Evolutionary conservation across 1,139 yeast species (phyloP), one percentile per base, ranked within the genome.

Genomic region (Zygosaccharomyces pseudobailii): DNA sequence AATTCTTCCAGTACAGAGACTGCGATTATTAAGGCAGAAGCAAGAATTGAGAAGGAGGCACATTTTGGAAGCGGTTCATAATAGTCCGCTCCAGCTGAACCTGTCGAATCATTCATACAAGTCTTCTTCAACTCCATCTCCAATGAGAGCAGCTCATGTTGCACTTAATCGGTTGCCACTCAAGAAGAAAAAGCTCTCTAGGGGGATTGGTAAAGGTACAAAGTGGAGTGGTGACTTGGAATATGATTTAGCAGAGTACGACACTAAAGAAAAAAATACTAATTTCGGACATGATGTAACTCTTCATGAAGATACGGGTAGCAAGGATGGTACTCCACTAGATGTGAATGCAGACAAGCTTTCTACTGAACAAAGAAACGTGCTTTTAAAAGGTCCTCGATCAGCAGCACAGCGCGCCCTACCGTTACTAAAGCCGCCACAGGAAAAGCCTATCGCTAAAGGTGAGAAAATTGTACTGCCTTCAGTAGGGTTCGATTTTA

Each of bases 221-320:
- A 52, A 48, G 25, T 63, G 67, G 67, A 55, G 63, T 2, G 65
- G 55, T 3, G 52, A 58, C 35, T 57, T 62, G 34, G 62, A 61
- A 42, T 63, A 57, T 39, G 62, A 57, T 38, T 47, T 57, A 7
- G 49, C 62, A 7, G 62, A 56, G 31, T 55, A 56, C 36, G 58
- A 57, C 33, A 36, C 32, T 10, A 13, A 19, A n/a, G 40, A 36
- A 24, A 24, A 17, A 22, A 5, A 30, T 24, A 17, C 28, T 10
- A n/a, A 21, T 19, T 31, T 36, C 20, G 32, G 28, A 20, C 21
- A 25, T 13, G 31, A 36, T 6, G 24, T 36, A 13, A 19, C 40
- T 8, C 28, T 36, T 13, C 31, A 25, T 24, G 32, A 24, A 13
- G 32, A 24, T 10, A 20, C 40, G n/a, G 40, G 22, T 7, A 23